Evolutionary conservation across 495 filamentous ascomycete genomes (phyloP).

Genomic region (Acidiella bohemica): DNA sequence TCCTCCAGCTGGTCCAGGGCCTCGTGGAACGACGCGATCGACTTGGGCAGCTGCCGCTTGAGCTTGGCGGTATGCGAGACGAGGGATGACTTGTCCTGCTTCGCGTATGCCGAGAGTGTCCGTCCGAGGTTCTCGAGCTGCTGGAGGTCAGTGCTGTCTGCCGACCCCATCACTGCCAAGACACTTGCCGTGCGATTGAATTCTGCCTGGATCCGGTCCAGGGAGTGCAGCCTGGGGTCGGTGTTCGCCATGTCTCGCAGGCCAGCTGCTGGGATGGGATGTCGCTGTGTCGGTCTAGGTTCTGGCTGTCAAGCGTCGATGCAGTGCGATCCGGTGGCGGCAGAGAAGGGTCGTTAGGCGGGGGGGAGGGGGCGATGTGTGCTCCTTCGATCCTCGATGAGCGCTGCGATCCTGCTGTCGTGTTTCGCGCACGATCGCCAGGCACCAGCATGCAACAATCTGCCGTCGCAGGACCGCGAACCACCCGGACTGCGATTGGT

Average conservation of each 20-base stretch:
- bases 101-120: slow-evolving; percentile 3
- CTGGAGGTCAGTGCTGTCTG: background rate
- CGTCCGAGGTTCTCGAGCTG: slow-evolving; percentile 14
- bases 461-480: no score
- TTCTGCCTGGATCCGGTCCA: slow-evolving; percentile 11
- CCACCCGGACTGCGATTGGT: no score
- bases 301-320: no score
- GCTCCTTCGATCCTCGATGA: no score
- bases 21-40: slow-evolving; percentile 7
- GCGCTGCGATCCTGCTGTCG: no score
- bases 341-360: background rate
- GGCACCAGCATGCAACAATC: no score
- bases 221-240: no score
- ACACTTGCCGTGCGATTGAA: slow-evolving; percentile 8
- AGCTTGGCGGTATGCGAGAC: slow-evolving; percentile 3
- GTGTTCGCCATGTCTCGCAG: background rate
- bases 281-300: background rate
- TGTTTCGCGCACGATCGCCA: no score
- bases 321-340: background rate
- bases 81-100: background rate
- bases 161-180: background rate
- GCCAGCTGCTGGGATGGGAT: background rate
- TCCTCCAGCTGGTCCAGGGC: slow-evolving; percentile 12
- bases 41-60: slow-evolving; percentile 1
- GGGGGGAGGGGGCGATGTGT: no score